These are phyloP conservation scores for Suhomyces terraborum DNA, from an alignment of 1,139 yeast genomes.

Conservation along the genomic window DNA sequence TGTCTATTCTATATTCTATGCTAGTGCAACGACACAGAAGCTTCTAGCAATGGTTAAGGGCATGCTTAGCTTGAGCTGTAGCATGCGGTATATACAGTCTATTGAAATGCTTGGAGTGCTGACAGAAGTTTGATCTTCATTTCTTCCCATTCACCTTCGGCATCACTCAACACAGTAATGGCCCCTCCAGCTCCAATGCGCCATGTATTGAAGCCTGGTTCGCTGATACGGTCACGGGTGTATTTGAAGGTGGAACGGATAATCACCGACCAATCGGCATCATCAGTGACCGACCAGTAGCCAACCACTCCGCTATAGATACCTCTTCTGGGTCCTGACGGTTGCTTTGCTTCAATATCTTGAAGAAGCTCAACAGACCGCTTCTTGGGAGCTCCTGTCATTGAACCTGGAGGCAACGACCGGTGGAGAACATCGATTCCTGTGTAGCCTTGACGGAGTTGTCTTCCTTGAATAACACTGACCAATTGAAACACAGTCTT, in stretches of 20 bases:
- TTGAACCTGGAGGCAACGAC: slow-evolving; percentile 95
- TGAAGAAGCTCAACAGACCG: slow-evolving; percentile 85
- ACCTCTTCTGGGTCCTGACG: slow-evolving; percentile 65
- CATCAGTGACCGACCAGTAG: slow-evolving; percentile 87
- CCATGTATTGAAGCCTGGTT: slow-evolving; percentile 51
- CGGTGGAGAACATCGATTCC: slow-evolving; percentile 80
- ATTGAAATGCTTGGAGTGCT: slow-evolving; percentile 65
- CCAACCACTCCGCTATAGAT: slow-evolving; percentile 95
- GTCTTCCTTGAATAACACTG: slow-evolving; percentile 76
- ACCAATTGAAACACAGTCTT: slow-evolving; percentile 89
- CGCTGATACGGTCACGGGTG: slow-evolving; percentile 46
- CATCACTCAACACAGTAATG: slow-evolving; percentile 82
- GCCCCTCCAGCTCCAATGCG: slow-evolving; percentile 99
- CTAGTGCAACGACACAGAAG: not conserved
- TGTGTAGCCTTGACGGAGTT: slow-evolving; percentile 43
- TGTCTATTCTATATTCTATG: not conserved
- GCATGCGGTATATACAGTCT: slow-evolving; percentile 6
- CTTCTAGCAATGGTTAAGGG: not conserved
- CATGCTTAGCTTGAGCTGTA: not conserved
- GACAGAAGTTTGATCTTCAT: slow-evolving; percentile 79
- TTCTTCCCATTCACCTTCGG: slow-evolving; percentile 88
- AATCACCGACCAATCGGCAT: slow-evolving; percentile 94
- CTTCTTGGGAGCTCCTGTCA: slow-evolving; percentile 99
- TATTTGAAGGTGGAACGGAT: slow-evolving; percentile 83
- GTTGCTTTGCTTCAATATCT: slow-evolving; percentile 43